These are phyloP conservation scores for Roridomyces roridus DNA, from an alignment of 768 basidiomycete species.

Conservation along the genomic window DNA sequence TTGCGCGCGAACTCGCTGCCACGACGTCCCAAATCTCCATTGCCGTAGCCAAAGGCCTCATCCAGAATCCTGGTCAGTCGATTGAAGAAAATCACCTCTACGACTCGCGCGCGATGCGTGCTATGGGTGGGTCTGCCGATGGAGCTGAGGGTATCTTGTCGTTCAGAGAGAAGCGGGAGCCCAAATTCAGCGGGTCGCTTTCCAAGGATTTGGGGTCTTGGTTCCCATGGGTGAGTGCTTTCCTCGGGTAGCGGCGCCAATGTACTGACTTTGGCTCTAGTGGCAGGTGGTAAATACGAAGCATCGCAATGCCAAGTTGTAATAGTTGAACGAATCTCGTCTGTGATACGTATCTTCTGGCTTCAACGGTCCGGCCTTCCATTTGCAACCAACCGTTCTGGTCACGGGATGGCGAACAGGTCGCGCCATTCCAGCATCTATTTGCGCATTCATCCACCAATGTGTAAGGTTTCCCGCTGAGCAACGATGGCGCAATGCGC, in stretches of 20 bases:
- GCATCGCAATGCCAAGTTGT: slow-evolving; percentile 40
- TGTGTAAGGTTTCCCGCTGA: neutral
- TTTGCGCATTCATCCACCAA: slow-evolving; percentile 2
- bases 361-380: neutral
- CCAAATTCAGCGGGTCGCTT: slow-evolving; percentile 52
- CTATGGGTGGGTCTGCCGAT: slow-evolving; percentile 45
- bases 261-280: slow-evolving; percentile 27
- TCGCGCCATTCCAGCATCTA: slow-evolving; percentile 10
- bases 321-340: neutral
- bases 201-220: slow-evolving; percentile 46
- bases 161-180: slow-evolving; percentile 53
- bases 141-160: slow-evolving; percentile 53
- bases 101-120: slow-evolving; percentile 55
- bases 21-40: slow-evolving; percentile 58
- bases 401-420: slow-evolving; percentile 15
- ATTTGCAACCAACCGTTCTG: neutral
- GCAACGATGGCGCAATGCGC: slow-evolving; percentile 4
- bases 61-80: slow-evolving; percentile 55
- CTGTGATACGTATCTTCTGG: neutral
- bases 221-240: slow-evolving; percentile 58
- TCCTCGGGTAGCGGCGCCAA: neutral
- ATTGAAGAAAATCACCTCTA: slow-evolving; percentile 60
- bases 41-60: slow-evolving; percentile 56
- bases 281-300: slow-evolving; percentile 43
- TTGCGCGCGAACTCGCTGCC: slow-evolving; percentile 56